These are phyloP conservation scores for Thalassiosira exigua DNA, from an alignment of 352 stramenopile genomes.

Conservation along the genomic window DNA sequence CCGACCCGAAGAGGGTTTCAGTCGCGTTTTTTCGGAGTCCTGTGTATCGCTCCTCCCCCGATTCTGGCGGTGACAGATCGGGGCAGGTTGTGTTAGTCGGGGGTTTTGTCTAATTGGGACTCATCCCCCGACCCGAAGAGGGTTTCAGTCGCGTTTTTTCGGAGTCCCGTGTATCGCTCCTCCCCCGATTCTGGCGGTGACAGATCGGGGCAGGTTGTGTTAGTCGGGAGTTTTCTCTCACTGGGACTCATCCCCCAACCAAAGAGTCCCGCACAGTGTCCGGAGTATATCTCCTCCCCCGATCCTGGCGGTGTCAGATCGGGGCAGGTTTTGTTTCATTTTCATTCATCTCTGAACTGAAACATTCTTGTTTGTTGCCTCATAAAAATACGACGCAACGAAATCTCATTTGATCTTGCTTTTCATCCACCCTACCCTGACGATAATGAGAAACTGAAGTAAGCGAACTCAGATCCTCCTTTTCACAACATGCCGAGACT, in stretches of 20 bases:
- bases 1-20: too few species aligned
- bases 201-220: too few species aligned
- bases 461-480: neutral
- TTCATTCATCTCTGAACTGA: neutral
- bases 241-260: too few species aligned
- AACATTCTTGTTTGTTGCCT: neutral
- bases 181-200: too few species aligned
- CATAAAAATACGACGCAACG: neutral
- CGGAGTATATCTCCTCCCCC: too few species aligned
- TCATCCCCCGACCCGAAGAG: neutral
- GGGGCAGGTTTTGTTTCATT: neutral
- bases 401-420: neutral
- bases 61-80: neutral
- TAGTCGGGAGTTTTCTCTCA: too few species aligned
- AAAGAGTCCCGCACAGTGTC: too few species aligned
- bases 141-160: neutral
- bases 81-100: neutral
- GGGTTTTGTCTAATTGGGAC: neutral
- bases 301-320: neutral
- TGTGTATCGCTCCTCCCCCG: neutral
- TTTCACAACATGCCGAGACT: neutral
- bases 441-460: neutral
- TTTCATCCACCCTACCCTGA: neutral
- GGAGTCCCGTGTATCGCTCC: neutral
- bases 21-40: too few species aligned